Conservation (phyloP, 2,329 filamentous ascomycete genomes). For the Macrophomina pseudophaseolina region DNA sequence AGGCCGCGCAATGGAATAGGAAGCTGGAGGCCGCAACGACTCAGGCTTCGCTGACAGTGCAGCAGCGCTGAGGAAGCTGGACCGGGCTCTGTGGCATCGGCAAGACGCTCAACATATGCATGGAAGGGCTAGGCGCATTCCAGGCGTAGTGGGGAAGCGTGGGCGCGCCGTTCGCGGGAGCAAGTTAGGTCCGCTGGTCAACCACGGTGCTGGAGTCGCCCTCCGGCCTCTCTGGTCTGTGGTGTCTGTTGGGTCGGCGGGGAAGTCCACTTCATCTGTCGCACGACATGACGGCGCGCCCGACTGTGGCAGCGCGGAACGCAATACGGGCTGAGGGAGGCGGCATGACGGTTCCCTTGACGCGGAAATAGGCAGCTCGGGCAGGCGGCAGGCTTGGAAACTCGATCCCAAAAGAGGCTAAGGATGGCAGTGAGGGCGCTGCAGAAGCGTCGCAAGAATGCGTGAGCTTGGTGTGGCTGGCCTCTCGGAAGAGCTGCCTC, state of each 20-base stretch:
- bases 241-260: background rate
- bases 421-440: background rate
- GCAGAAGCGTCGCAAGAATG: background rate
- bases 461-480: background rate
- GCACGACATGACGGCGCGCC: background rate
- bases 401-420: background rate
- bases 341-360: background rate
- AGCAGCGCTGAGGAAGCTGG: conserved; percentile 1
- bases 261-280: background rate
- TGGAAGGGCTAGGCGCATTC: conserved; percentile 1
- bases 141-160: background rate
- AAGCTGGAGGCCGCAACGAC: background rate
- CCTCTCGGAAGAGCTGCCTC: conserved; percentile 12
- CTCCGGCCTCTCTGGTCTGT: background rate
- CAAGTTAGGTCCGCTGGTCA: background rate
- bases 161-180: conserved; percentile 8
- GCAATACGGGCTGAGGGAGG: background rate
- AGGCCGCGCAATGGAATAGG: background rate
- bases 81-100: background rate
- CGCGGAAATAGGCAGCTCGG: background rate
- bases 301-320: background rate
- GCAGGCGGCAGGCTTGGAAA: background rate
- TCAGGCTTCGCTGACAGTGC: conserved; percentile 2
- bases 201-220: background rate
- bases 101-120: conserved; percentile 1